Evolutionary conservation across 805 yeast species (phyloP).

Genomic region (Huiozyma naganishii): DNA sequence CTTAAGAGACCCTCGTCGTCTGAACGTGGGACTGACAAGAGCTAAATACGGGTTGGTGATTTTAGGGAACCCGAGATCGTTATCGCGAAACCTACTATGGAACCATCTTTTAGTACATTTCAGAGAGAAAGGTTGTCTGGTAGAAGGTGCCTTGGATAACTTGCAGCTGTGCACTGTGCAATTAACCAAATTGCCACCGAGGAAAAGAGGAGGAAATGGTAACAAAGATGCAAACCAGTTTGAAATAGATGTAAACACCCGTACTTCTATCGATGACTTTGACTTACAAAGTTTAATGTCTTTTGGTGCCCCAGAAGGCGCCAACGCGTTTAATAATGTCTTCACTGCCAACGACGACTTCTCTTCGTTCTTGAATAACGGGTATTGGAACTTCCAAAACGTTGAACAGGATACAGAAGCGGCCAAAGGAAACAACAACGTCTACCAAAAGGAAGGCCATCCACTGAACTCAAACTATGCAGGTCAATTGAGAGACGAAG

Average conservation of each 20-base stretch:
- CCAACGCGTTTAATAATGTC: slow-evolving; percentile 9
- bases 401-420: not conserved
- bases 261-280: slow-evolving; percentile 12
- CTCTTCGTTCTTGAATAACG: slow-evolving; percentile 16
- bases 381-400: slow-evolving; percentile 15
- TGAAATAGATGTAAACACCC: slow-evolving; percentile 5
- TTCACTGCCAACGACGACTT: slow-evolving; percentile 15
- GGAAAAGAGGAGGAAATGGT: slow-evolving; percentile 10
- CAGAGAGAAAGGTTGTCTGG: slow-evolving; percentile 77
- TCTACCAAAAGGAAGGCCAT: slow-evolving; percentile 5
- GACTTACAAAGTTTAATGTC: slow-evolving; percentile 28
- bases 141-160: slow-evolving; percentile 79
- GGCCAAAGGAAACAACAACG: slow-evolving; percentile 2
- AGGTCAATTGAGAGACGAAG: slow-evolving; percentile 10
- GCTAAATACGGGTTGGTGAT: slow-evolving; percentile 74
- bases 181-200: slow-evolving; percentile 27
- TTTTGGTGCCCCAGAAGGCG: slow-evolving; percentile 16
- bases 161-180: slow-evolving; percentile 63
- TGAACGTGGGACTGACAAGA: slow-evolving; percentile 83
- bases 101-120: slow-evolving; percentile 63
- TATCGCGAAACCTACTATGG: slow-evolving; percentile 68
- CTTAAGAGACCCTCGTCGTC: slow-evolving; percentile 71
- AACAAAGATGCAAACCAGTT: slow-evolving; percentile 6
- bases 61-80: slow-evolving; percentile 74
- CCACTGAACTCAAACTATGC: slow-evolving; percentile 16